Evolutionary conservation across 805 yeast species (phyloP).

Genomic region (Yarrowia keelungensis): DNA sequence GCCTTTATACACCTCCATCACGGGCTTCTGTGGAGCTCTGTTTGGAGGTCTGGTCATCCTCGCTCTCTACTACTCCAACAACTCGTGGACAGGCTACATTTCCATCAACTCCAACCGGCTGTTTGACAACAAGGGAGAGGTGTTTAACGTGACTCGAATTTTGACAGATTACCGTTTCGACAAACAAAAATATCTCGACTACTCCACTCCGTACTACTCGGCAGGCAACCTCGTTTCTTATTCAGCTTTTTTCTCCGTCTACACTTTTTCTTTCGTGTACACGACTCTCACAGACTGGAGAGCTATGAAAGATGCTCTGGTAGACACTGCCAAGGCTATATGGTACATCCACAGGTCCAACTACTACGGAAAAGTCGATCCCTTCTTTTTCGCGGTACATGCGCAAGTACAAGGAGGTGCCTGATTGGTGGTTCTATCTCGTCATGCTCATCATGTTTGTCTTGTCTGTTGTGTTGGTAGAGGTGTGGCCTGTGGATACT

Average conservation of each 20-base stretch:
- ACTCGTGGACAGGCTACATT: conserved; percentile 64
- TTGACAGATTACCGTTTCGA: conserved; percentile 50
- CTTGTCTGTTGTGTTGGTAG: conserved; percentile 42
- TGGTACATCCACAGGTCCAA: conserved; percentile 2
- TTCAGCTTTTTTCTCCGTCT: conserved; percentile 63
- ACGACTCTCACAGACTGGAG: conserved; percentile 41
- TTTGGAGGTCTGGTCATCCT: conserved; percentile 59
- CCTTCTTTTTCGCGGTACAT: conserved; percentile 41
- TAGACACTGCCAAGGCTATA: background rate
- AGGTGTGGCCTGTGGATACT: conserved; percentile 43
- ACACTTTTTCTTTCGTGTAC: conserved; percentile 63
- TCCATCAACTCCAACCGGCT: conserved; percentile 64
- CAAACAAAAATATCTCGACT: conserved; percentile 57
- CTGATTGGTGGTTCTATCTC: conserved; percentile 73
- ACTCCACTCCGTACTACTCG: conserved; percentile 71
- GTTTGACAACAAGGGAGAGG: conserved; percentile 60
- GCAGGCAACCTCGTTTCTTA: conserved; percentile 57
- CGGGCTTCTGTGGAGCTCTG: conserved; percentile 53
- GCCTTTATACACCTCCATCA: conserved; percentile 54
- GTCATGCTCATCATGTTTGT: conserved; percentile 55
- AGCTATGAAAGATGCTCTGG: conserved; percentile 43
- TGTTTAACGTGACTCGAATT: conserved; percentile 58
- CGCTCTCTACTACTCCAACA: conserved; percentile 61
- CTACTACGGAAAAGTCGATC: conserved; percentile 40
- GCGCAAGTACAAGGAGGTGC: conserved; percentile 64